Evolutionary conservation across 2,329 filamentous ascomycete species (phyloP).

Genomic region (Colletotrichum higginsianum): DNA sequence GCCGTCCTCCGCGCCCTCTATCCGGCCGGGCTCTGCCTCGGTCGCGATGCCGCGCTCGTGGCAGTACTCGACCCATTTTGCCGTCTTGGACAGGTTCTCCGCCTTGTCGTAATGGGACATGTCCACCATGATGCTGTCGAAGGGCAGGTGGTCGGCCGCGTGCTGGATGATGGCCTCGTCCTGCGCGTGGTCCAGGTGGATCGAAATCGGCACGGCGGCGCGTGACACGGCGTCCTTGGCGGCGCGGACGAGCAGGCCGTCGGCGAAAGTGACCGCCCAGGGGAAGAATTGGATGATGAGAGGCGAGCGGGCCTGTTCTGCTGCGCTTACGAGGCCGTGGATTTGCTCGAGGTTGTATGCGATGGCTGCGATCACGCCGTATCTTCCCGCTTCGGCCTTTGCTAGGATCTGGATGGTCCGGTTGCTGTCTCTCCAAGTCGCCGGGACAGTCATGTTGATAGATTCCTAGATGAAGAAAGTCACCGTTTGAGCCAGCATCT

Average conservation of each 20-base stretch:
- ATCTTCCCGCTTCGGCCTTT: conserved; percentile 47
- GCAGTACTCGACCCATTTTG: conserved; percentile 73
- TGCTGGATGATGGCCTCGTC: conserved; percentile 69
- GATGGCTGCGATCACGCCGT: conserved; percentile 68
- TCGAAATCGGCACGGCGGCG: conserved; percentile 70
- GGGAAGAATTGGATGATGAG: conserved; percentile 81
- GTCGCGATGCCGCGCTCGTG: conserved; percentile 75
- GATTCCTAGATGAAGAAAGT: too few relatives aligned
- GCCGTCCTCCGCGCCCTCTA: conserved; percentile 76
- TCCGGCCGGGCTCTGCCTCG: conserved; percentile 78
- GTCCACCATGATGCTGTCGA: conserved; percentile 83
- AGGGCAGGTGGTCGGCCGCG: conserved; percentile 69
- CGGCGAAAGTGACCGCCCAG: conserved; percentile 77
- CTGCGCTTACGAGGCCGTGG: conserved; percentile 76
- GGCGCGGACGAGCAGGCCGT: conserved; percentile 65
- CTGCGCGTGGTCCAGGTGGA: conserved; percentile 79
- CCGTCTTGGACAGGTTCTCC: conserved; percentile 76
- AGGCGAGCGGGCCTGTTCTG: conserved; percentile 75
- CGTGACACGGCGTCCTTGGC: conserved; percentile 68
- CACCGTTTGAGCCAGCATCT: too few relatives aligned
- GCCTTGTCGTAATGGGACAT: conserved; percentile 81
- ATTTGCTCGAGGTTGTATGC: conserved; percentile 79
- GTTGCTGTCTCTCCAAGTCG: conserved; percentile 22
- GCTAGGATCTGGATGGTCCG: conserved; percentile 21
- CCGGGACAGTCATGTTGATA: conserved; percentile 12